Base-by-base conservation (phyloP, 345 rosid genomes). In the Brassica cretica region DNA sequence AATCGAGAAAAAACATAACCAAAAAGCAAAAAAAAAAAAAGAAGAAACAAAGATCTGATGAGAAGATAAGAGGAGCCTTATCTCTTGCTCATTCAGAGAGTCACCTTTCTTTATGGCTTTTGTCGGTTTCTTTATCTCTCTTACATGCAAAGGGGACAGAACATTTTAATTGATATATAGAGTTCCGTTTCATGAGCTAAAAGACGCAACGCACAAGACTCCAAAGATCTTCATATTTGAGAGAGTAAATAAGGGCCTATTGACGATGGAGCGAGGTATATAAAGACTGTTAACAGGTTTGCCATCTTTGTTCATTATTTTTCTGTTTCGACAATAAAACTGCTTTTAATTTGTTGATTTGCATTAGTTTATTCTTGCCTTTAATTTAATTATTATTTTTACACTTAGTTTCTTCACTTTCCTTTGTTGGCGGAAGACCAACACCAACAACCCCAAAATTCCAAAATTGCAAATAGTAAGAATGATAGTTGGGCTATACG, bases 21-120 rank as follows among this genome's bases (percentile, higher is more conserved):
- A 60, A 27, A 63, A 61, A 73, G 15, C 19, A 8, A 21, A 11
- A 41, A 37, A 3, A 3, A 9, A 32, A 14, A 2, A 32, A 29
- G 60, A 25, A 21, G 66, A 73, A 73, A 46, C 64, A 64, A 68
- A 79, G 78, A 68, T 73, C 66, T 79, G 66, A 49, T 61, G 75
- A 79, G 73, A 66, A 72, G 81, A 78, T 78, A 59, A 66, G 77
- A 79, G 70, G 63, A 78, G 64, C 64, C 74, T 78, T 56, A 58
- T 73, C 58, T 78, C 33, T 66, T 46, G 62, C 60, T 32, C 58
- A 59, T 49, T 44, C 24, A 49, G 53, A 67, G 74, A 72, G 70
- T 68, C 78, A 68, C 78, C 74, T 49, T 24, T 73, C 70, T 79
- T 73, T 84, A 77, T 46, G 84, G 78, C 65, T 82, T 81, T 60